These are phyloP conservation scores for Pisolithus albus DNA, from an alignment of 768 basidiomycete species.

Conservation along the genomic window DNA sequence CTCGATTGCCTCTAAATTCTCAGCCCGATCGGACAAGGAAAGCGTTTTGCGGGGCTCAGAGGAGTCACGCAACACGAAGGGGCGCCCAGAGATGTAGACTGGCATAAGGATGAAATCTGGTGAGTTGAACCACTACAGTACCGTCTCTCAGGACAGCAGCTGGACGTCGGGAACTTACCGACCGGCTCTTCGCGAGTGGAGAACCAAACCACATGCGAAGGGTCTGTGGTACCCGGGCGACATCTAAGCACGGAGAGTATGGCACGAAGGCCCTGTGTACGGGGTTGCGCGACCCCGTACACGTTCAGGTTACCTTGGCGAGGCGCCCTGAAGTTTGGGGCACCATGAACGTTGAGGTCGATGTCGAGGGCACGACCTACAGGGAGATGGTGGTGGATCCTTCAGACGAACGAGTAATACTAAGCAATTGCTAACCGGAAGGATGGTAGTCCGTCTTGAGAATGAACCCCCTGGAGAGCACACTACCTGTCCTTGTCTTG, in stretches of 20 bases:
- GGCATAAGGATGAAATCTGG: conserved; percentile 11
- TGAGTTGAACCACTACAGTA: background rate
- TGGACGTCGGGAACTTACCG: conserved; percentile 40
- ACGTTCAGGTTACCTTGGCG: conserved; percentile 77
- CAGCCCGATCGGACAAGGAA: conserved; percentile 82
- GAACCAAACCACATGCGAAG: conserved; percentile 87
- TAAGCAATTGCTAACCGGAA: conserved; percentile 42
- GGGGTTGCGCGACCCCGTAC: conserved; percentile 93
- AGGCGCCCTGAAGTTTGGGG: conserved; percentile 90
- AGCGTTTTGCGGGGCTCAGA: conserved; percentile 76
- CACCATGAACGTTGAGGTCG: conserved; percentile 87
- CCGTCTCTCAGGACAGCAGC: background rate
- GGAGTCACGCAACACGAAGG: conserved; percentile 88
- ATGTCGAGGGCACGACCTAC: conserved; percentile 83
- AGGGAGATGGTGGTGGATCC: conserved; percentile 2
- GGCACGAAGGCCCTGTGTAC: conserved; percentile 83
- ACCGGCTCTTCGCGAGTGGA: conserved; percentile 95
- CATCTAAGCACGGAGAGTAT: conserved; percentile 81
- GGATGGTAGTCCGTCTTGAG: conserved; percentile 91
- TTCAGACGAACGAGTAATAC: background rate
- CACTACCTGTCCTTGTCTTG: conserved; percentile 76
- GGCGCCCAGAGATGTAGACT: conserved; percentile 87
- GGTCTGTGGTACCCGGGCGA: conserved; percentile 53
- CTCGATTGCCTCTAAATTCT: conserved; percentile 93
- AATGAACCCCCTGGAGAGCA: conserved; percentile 83